Evolutionary conservation across 352 stramenopile species (phyloP).

Genomic region (Phytopythium sindhum): DNA sequence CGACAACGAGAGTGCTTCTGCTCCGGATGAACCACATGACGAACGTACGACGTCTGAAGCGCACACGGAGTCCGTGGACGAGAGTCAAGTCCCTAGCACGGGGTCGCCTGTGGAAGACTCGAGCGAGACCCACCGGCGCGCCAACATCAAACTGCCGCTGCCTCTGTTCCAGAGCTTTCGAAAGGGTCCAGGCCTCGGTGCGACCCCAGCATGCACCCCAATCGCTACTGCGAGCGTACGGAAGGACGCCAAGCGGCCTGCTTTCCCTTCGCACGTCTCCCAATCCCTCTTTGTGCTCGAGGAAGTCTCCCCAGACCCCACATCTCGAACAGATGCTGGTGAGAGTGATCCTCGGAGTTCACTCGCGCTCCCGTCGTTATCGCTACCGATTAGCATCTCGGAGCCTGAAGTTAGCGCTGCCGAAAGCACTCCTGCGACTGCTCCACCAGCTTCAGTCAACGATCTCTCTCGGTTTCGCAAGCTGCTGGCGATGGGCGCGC

Average conservation of each 20-base stretch:
- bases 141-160: slow-evolving; percentile 40
- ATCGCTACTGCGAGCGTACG: slow-evolving; percentile 67
- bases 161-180: slow-evolving; percentile 72
- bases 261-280: slow-evolving; percentile 40
- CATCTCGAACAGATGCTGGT: not conserved
- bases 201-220: slow-evolving; percentile 60
- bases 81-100: not conserved
- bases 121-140: not conserved
- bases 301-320: slow-evolving; percentile 12
- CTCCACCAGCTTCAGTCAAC: slow-evolving; percentile 5
- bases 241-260: slow-evolving; percentile 60
- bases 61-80: slow-evolving; percentile 2
- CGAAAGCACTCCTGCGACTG: not conserved
- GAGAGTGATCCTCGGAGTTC: not conserved
- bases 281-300: slow-evolving; percentile 15
- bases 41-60: not conserved
- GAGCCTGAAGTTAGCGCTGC: not conserved
- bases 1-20: not conserved
- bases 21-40: not conserved
- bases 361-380: slow-evolving; percentile 17
- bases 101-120: slow-evolving; percentile 3
- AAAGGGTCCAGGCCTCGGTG: slow-evolving; percentile 46
- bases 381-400: slow-evolving; percentile 13
- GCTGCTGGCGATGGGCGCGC: slow-evolving; percentile 85
- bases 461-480: slow-evolving; percentile 81